phyloP scores from a whole-genome alignment of 1,139 yeast species.

The Pichia sp. region DNA sequence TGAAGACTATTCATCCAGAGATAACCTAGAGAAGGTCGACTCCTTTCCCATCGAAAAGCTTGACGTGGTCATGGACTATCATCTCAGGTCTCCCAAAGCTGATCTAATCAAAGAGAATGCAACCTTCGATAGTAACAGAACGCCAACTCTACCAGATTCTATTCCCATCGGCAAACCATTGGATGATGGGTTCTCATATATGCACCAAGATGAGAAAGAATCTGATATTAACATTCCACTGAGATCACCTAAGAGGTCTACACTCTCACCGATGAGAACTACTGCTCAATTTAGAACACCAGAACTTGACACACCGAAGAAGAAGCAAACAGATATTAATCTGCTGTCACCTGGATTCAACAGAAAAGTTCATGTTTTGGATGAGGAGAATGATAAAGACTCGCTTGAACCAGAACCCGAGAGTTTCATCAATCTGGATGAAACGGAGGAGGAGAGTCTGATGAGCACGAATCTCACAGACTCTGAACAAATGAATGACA shows the following conservation, averaged over 20 bases:
- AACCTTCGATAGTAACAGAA: not conserved
- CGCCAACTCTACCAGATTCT: not conserved
- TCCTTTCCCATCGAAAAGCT: conserved; percentile 10
- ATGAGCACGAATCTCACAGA: conserved; percentile 5
- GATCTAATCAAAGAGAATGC: conserved; percentile 3
- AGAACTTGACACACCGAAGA: conserved; percentile 14
- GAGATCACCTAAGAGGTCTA: conserved; percentile 15
- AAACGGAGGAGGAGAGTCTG: conserved; percentile 17
- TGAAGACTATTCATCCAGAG: not conserved
- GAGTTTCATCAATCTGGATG: conserved; percentile 20
- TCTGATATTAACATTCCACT: conserved; percentile 13
- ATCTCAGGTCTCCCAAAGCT: conserved; percentile 3
- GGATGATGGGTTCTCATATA: not conserved
- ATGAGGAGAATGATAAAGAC: conserved; percentile 4
- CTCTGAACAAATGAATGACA: not conserved
- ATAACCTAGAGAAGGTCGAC: conserved; percentile 2
- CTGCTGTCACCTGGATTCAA: conserved; percentile 8
- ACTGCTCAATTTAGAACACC: conserved; percentile 17
- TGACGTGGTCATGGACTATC: conserved; percentile 5
- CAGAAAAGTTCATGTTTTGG: conserved; percentile 12
- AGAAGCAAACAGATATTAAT: conserved; percentile 4
- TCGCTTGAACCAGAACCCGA: conserved; percentile 17
- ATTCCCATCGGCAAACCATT: not conserved
- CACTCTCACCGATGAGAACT: conserved; percentile 13
- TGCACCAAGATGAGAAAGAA: conserved; percentile 1